Base-by-base conservation (phyloP, 2,329 filamentous ascomycete genomes). In the Fusarium falciforme region DNA sequence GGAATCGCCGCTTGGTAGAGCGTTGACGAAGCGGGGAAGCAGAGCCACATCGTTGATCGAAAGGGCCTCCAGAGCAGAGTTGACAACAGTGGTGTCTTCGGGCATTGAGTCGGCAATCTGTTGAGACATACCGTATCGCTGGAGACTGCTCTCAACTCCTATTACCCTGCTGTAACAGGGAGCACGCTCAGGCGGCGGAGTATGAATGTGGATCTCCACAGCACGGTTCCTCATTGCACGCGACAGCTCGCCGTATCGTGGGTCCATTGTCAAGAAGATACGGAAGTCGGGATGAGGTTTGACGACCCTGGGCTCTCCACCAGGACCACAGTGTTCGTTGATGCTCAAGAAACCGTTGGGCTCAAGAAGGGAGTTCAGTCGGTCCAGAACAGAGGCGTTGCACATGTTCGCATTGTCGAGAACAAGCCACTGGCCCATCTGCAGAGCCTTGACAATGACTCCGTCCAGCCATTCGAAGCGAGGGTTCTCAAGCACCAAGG, bases 331-430 rank as follows among this genome's bases (percentile, higher is more conserved):
- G 80, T 98, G 95, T 81, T 99, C 96, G 78, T 98, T 98, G 80
- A 99, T 93, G 77, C 94, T 94, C 25, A 99, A 85, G 71, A 91
- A 92, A 1, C 96, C 96, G 78, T 95, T 92, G 0, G 95, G 95
- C 80, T 99, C 96, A 9, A 98, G 92, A 10, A 99, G 85, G 1
- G 96, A 98, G 81, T 99, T 99, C 61, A 99, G 86, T 71, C 97
- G 90, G 83, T 99, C 96, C 11, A 99, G 88, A 1, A 99, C 96
- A 8, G 96, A 98, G 27, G 96, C 93, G 78, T 93, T 98, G 84
- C 97, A 99, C 66, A 99, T 89, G 79, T 99, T 99, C 69, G 97
- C 96, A 82, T 99, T 98, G 83, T 99, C 96, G 25, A 99, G 90
- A 12, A 99, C 92, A 20, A 99, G 87, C 96, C 96, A 99, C 70